Conservation (phyloP, 306 rosid species). For the Crotalaria pallida region DNA sequence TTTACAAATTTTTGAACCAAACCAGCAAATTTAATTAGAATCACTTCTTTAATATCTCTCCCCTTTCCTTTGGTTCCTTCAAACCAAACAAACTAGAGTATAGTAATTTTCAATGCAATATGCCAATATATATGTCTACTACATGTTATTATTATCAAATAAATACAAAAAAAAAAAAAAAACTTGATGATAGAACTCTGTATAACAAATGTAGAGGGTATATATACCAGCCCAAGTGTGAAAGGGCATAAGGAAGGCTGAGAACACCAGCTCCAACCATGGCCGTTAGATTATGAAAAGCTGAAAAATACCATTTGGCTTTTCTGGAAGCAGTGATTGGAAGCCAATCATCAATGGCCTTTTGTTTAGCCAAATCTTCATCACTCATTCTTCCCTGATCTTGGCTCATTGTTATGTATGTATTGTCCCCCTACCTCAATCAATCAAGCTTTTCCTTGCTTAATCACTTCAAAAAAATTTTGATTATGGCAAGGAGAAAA, state of each 20-base stretch:
- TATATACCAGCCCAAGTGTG: slow-evolving; percentile 81
- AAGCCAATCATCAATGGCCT: slow-evolving; percentile 68
- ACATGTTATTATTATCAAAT: no score
- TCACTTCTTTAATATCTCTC: no score
- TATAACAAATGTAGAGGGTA: no score
- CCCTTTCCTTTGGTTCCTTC: no score
- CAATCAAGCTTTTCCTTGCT: neutral
- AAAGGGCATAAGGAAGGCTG: slow-evolving; percentile 76
- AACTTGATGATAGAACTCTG: no score
- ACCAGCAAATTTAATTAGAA: no score
- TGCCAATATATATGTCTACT: no score
- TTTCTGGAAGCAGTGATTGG: slow-evolving; percentile 66
- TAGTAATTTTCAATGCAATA: no score
- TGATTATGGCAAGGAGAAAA: neutral
- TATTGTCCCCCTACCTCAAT: neutral
- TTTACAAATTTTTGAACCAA: no score
- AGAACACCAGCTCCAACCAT: slow-evolving; percentile 98
- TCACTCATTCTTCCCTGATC: neutral
- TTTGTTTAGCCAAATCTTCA: slow-evolving; percentile 13
- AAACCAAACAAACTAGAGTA: no score
- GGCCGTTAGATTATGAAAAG: slow-evolving; percentile 88
- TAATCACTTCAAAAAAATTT: neutral
- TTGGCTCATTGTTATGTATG: neutral
- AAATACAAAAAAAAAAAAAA: no score
- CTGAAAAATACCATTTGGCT: slow-evolving; percentile 86